Evolutionary conservation across 108 stramenopile genomes (phyloP).

Genomic region (Discostella pseudostelligera): DNA sequence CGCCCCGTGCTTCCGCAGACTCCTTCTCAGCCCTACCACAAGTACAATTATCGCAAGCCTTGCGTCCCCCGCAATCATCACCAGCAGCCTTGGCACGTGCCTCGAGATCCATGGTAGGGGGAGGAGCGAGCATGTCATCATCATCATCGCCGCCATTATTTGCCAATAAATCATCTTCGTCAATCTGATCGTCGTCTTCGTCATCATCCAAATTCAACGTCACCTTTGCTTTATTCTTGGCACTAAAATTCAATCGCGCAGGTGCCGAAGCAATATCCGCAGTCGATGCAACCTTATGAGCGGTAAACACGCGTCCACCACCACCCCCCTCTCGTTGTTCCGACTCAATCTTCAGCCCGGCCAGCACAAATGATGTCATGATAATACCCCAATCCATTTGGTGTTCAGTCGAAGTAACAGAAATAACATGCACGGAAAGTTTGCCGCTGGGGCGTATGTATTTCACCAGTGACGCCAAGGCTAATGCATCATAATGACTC

Average conservation of each 20-base stretch:
- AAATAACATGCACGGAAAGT: conserved; percentile 27
- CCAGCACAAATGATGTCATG: conserved; percentile 62
- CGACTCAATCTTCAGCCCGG: conserved; percentile 58
- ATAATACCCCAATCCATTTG: conserved; percentile 32
- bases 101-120: conserved; percentile 42
- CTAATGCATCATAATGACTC: conserved; percentile 45
- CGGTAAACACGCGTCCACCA: conserved; percentile 47
- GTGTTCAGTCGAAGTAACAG: neutral
- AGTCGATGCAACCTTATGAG: conserved; percentile 41
- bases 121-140: conserved; percentile 52
- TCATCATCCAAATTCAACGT: conserved; percentile 39
- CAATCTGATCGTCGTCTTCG: conserved; percentile 64
- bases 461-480: conserved; percentile 33
- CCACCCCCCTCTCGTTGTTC: conserved; percentile 53
- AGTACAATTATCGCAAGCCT: conserved; percentile 96
- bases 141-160: conserved; percentile 34
- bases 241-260: conserved; percentile 35
- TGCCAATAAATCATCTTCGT: conserved; percentile 68
- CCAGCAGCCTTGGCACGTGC: conserved; percentile 27
- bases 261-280: conserved; percentile 22
- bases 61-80: conserved; percentile 82
- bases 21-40: conserved; percentile 89
- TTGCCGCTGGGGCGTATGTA: conserved; percentile 20
- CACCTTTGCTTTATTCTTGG: conserved; percentile 19
- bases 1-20: conserved; percentile 20